Evolutionary conservation across 805 yeast genomes (phyloP), one percentile per base, ranked within the genome.

Genomic region (Monosporozyma aerobia): DNA sequence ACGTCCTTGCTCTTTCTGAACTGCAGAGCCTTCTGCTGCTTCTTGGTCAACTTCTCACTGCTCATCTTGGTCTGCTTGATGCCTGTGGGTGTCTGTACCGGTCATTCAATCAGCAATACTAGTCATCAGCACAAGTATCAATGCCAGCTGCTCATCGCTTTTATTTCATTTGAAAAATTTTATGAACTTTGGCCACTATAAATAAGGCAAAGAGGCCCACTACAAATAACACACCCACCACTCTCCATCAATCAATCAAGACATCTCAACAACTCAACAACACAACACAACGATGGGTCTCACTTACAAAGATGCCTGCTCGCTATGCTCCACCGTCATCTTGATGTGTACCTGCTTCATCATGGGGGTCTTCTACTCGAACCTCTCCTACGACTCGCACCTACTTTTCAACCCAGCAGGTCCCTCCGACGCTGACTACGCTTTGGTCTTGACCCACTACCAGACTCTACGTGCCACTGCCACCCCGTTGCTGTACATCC

Each of bases 381-480:
- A 89, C 69, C 80, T 83, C 75, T 85, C 95, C 1, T 94, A 90
- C 62, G 96, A 89, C 64, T 79, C 78, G 69, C 73, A 76, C 58
- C 78, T 95, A 22, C 73, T 94, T 51, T 90, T 92, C 86, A 71
- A 73, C 30, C 60, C 76, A n/a, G 62, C 67, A 16, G 43, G 43
- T 1, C 74, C 77, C 7, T 74, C 80, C 2, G 77, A 72, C 22
- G 75, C 64, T n/a, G 79, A 78, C 47, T 83, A 85, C 59, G 79
- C 72, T 9, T 71, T 67, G 14, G 83, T 96, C 1, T 69, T 88
- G 54, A 73, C 69, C 45, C 97, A 94, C 69, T 94, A 92, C 70
- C 77, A 77, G 52, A 71, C 73, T 30, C 82, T 95, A 85, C 87
- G 80, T n/a, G 64, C 74, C 27, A 76, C 84, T 30, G 90, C 96